A percentile compares a stretch with the other conserved stretches of the same genome.
phyloP scores from a whole-genome alignment of 2,329 filamentous ascomycete genomes.

The Alternaria angustiovoidea region DNA sequence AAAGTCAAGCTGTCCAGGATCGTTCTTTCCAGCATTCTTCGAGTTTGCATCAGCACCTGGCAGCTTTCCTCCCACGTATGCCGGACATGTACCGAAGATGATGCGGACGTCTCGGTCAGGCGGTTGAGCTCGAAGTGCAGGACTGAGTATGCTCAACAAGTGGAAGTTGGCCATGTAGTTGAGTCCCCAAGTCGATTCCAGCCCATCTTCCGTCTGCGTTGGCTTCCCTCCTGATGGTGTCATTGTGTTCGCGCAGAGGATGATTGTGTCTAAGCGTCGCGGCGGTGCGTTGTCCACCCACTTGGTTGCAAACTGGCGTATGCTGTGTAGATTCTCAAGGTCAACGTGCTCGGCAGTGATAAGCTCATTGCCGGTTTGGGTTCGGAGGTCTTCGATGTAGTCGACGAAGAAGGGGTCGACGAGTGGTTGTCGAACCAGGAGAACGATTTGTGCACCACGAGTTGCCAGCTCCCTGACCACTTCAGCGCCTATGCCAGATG shows the following conservation, averaged over 20 bases:
- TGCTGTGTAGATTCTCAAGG: slow-evolving; percentile 84
- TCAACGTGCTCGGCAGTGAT: slow-evolving; percentile 97
- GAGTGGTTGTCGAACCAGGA: slow-evolving; percentile 83
- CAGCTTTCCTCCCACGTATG: slow-evolving; percentile 81
- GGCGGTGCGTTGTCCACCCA: slow-evolving; percentile 97
- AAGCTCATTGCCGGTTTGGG: slow-evolving; percentile 78
- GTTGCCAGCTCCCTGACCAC: slow-evolving; percentile 77
- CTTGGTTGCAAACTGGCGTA: slow-evolving; percentile 92
- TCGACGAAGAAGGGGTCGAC: slow-evolving; percentile 90
- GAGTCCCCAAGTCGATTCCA: slow-evolving; percentile 91
- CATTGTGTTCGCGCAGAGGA: slow-evolving; percentile 83
- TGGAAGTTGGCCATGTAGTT: slow-evolving; percentile 98
- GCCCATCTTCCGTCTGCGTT: slow-evolving; percentile 74
- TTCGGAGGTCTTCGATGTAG: slow-evolving; percentile 87
- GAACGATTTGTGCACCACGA: slow-evolving; percentile 87
- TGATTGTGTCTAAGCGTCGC: slow-evolving; percentile 85
- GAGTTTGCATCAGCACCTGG: slow-evolving; percentile 66
- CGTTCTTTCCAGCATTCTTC: slow-evolving; percentile 56
- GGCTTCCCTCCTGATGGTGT: slow-evolving; percentile 71
- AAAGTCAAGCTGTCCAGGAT: slow-evolving; percentile 47
- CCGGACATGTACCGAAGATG: slow-evolving; percentile 84
- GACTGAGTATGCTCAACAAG: slow-evolving; percentile 86
- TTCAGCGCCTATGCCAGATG: slow-evolving; percentile 86
- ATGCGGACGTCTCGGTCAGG: slow-evolving; percentile 92
- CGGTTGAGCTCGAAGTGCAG: slow-evolving; percentile 88